Evolutionary conservation across 371 early-diverging fungal genomes (phyloP).

Genomic region (Haplosporangium sp.): DNA sequence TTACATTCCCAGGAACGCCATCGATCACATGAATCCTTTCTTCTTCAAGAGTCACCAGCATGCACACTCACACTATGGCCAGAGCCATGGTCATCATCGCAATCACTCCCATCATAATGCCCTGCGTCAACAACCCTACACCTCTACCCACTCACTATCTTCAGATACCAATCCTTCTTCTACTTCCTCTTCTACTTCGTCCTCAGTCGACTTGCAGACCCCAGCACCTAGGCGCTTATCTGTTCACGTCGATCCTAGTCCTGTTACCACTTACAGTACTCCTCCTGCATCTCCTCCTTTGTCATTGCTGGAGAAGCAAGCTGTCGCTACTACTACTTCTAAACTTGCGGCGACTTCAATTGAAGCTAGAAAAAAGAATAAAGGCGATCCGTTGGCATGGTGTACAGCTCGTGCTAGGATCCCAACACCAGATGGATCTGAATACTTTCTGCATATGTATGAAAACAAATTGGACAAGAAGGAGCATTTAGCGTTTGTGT

Average conservation of each 20-base stretch:
- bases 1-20: slow-evolving; percentile 31
- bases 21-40: slow-evolving; percentile 31
- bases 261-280: slow-evolving; percentile 19
- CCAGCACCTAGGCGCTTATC: slow-evolving; percentile 21
- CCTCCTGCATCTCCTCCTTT: slow-evolving; percentile 31
- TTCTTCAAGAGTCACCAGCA: slow-evolving; percentile 29
- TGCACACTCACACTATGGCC: slow-evolving; percentile 3
- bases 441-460: slow-evolving; percentile 89
- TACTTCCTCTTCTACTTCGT: slow-evolving; percentile 1
- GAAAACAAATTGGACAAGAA: slow-evolving; percentile 86
- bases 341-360: neutral
- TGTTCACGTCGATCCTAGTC: slow-evolving; percentile 9
- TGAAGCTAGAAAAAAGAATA: neutral
- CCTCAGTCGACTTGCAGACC: slow-evolving; percentile 11
- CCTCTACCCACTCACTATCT: neutral
- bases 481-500: slow-evolving; percentile 95
- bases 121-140: slow-evolving; percentile 10
- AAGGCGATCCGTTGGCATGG: slow-evolving; percentile 17
- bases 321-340: neutral
- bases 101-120: slow-evolving; percentile 3
- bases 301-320: neutral
- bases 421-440: slow-evolving; percentile 85
- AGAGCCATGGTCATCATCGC: neutral
- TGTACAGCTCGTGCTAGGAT: slow-evolving; percentile 78
- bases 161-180: neutral